Percentiles rank a stretch among this genome's conserved stretches.
These are phyloP conservation scores for Leptoxyphium fumago DNA, from an alignment of 2,329 filamentous ascomycete genomes.

Conservation along the genomic window DNA sequence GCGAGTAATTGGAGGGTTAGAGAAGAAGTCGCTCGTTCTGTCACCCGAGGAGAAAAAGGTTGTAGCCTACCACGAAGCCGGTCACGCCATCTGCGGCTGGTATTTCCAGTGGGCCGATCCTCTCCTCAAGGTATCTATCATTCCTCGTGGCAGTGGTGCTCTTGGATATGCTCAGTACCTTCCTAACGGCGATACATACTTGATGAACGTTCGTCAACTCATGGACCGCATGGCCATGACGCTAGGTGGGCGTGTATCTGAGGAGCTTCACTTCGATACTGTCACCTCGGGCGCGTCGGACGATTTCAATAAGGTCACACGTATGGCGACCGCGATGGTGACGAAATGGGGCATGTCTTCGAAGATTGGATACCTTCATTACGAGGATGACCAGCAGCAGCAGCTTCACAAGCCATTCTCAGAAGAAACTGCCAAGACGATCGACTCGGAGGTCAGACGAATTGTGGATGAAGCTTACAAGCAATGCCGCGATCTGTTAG, in stretches of 20 bases:
- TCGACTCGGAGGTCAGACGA: constrained; percentile 78
- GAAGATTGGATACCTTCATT: constrained; percentile 86
- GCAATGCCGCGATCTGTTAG: constrained; percentile 71
- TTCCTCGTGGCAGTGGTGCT: constrained; percentile 84
- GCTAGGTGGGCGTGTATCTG: constrained; percentile 82
- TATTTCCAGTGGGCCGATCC: constrained; percentile 95
- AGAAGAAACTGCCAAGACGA: constrained; percentile 81
- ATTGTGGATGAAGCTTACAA: constrained; percentile 89
- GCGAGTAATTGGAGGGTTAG: constrained; percentile 86
- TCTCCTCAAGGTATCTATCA: constrained; percentile 95
- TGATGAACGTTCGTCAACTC: constrained; percentile 89
- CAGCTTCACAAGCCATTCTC: constrained; percentile 90
- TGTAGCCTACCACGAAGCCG: constrained; percentile 95
- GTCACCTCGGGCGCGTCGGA: constrained; percentile 91
- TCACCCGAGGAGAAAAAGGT: constrained; percentile 88
- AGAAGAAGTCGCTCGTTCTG: constrained; percentile 93
- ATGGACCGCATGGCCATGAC: constrained; percentile 99
- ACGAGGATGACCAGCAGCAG: constrained; percentile 65
- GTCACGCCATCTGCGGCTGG: constrained; percentile 97
- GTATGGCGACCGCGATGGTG: constrained; percentile 93
- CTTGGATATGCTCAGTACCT: constrained; percentile 95
- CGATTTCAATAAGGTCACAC: constrained; percentile 96
- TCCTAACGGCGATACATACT: constrained; percentile 86
- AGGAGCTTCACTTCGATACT: constrained; percentile 92
- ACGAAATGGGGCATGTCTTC: constrained; percentile 98